Conservation (phyloP, 2,329 filamentous ascomycete genomes). For the Xylaria sp. region DNA sequence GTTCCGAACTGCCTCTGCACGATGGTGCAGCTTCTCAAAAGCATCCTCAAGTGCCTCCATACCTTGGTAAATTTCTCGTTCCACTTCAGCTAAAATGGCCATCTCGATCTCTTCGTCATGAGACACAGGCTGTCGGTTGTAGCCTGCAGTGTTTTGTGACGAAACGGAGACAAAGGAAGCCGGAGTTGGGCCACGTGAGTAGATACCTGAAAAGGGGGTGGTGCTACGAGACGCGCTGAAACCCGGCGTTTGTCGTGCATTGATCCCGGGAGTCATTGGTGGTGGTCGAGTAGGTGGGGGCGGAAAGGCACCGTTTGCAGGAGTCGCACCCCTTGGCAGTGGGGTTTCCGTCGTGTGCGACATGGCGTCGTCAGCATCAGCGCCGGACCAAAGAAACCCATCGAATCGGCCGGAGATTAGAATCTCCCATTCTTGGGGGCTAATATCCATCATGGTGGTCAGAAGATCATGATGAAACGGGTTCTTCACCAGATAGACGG, state of each 20-base stretch:
- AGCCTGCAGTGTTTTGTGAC: constrained; percentile 34
- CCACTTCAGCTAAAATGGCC: constrained; percentile 80
- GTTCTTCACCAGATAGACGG: constrained; percentile 80
- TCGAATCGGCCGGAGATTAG: constrained; percentile 90
- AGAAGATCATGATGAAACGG: constrained; percentile 78
- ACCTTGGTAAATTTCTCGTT: constrained; percentile 84
- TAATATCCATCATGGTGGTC: constrained; percentile 81
- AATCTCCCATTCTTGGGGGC: constrained; percentile 92
- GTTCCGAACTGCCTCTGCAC: constrained; percentile 73
- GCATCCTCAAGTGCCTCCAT: constrained; percentile 95
- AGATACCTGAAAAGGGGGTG: constrained; percentile 45
- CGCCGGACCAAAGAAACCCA: constrained; percentile 90
- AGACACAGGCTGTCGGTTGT: constrained; percentile 60
- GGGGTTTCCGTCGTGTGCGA: constrained; percentile 39
- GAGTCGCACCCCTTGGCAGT: constrained; percentile 49
- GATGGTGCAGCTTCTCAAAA: constrained; percentile 83
- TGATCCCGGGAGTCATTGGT: constrained; percentile 38
- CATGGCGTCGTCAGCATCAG: constrained; percentile 54
- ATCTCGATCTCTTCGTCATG: constrained; percentile 94
- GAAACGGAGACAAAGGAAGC: constrained; percentile 44
- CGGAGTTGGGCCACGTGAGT: constrained; percentile 50
- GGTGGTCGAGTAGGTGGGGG: constrained; percentile 37
- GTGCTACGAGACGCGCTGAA: constrained; percentile 41
- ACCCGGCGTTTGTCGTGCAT: constrained; percentile 38
- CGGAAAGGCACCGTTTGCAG: constrained; percentile 44